Evolutionary conservation across 805 yeast species (phyloP).

Genomic region (Jamesozyma jinghongensis): DNA sequence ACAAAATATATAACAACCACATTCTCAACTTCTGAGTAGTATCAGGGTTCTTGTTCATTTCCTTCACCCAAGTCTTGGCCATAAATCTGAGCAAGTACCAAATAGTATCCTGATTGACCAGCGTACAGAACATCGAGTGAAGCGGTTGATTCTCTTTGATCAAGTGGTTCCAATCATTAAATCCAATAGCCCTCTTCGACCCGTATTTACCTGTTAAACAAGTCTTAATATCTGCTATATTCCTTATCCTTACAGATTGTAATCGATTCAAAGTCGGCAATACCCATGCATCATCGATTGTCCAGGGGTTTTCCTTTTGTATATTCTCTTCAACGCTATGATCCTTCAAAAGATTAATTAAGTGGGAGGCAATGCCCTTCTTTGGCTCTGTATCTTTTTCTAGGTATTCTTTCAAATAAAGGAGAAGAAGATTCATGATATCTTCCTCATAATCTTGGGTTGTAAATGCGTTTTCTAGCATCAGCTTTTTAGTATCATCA

Average conservation of each 20-base stretch:
- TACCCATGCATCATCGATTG: conserved; percentile 22
- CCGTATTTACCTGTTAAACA: conserved; percentile 8
- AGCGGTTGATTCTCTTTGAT: conserved; percentile 23
- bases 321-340: conserved; percentile 1
- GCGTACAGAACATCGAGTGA: conserved; percentile 10
- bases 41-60: conserved; percentile 11
- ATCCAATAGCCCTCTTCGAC: conserved; percentile 14
- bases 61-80: conserved; percentile 22
- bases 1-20: conserved; percentile 23
- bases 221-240: conserved; percentile 13
- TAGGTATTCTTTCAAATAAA: conserved; percentile 14
- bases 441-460: conserved; percentile 15
- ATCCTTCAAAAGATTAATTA: conserved; percentile 13
- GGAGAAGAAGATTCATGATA: conserved; percentile 15
- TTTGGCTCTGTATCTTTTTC: conserved; percentile 4
- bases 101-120: conserved; percentile 11
- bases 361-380: conserved; percentile 10
- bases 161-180: conserved; percentile 24
- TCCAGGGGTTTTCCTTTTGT: conserved; percentile 7
- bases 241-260: conserved; percentile 7
- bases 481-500: conserved; percentile 1
- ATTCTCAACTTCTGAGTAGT: conserved; percentile 8
- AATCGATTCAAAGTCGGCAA: conserved; percentile 8
- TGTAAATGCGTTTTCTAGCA: conserved; percentile 6
- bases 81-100: conserved; percentile 24